Conservation (phyloP, 208 protist genomes). For the Endotrypanum monterogeii region DNA sequence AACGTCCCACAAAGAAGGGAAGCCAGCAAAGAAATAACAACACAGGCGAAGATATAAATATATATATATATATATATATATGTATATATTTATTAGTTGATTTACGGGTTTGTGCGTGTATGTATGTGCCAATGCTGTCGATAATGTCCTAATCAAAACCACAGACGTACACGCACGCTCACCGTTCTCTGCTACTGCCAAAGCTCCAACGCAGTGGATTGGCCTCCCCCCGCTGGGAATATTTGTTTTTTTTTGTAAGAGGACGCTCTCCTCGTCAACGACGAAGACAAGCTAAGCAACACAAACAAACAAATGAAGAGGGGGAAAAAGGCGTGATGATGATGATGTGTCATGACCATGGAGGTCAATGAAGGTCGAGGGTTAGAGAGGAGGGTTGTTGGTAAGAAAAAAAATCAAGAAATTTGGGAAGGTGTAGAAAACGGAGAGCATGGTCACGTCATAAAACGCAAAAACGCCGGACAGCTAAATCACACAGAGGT, state of each 20-base stretch:
- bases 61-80: too few relatives aligned
- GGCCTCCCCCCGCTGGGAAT: background rate
- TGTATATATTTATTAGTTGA: too few relatives aligned
- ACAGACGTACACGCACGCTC: constrained; percentile 5
- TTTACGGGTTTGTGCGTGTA: too few relatives aligned
- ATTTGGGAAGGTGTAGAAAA: background rate
- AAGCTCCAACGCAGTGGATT: background rate
- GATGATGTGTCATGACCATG: background rate
- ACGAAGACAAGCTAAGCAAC: background rate
- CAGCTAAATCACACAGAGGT: background rate
- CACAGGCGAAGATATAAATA: background rate
- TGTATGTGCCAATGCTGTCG: background rate
- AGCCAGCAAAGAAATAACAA: background rate
- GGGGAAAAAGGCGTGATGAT: background rate
- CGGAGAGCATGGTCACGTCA: background rate
- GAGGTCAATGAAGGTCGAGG: background rate
- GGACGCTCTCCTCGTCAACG: background rate
- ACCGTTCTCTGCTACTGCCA: background rate
- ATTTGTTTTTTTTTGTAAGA: too few relatives aligned
- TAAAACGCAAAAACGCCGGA: background rate
- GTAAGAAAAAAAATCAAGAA: too few relatives aligned
- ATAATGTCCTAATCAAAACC: background rate
- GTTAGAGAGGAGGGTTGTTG: background rate
- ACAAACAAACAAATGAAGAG: too few relatives aligned
- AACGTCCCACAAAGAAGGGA: background rate